Base-by-base conservation (phyloP, 108 stramenopile genomes). In the Fragilaria crotonensis region DNA sequence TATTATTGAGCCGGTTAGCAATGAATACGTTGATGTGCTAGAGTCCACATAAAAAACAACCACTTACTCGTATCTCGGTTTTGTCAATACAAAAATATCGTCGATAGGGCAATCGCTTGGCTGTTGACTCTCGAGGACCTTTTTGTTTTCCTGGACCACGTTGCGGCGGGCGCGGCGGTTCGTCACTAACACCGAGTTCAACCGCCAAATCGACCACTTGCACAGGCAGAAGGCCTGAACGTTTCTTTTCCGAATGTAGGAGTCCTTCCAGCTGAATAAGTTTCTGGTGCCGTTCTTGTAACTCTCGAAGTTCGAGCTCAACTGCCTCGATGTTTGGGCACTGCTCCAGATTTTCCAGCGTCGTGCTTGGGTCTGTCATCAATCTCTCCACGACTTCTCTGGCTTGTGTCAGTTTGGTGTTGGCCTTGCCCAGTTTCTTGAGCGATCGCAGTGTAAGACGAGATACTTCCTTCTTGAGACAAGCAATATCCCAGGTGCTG, bases 381-480 rank as follows among this genome's bases (percentile, higher is more conserved):
- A 80, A 51, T 54, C 68, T 62, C 32, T 81, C 72, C 23, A 83
- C 72, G 28, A 66, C 48, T n/a, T 77, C 70, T 32, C 71, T 60
- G 17, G 90, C 84, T 31, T 75, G 75, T 50, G 55, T 45, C 22
- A 84, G 49, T 3, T 82, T 71, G n/a, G 66, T 52, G 18, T n/a
- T 71, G 1, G 73, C 83, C 47, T 93, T 93, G 9, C 85, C 87
- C 18, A 87, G 79, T 57, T 93, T 93, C 49, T 93, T 93, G 72
- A 79, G 81, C 30, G 78, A 77, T 41, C 90, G 81, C 4, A 79
- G 57, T 19, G 67, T 70, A 4, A 75, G 72, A 23, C 86, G 78
- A 18, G 71, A 30, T 5, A 77, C 79, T 76, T 87, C 82, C 54
- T 93, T 87, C 59, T 74, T 81, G 25, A 92, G 57, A 3, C 65